These are phyloP conservation scores for Alternaria viburni DNA, from an alignment of 2,329 filamentous ascomycete species.

Conservation along the genomic window DNA sequence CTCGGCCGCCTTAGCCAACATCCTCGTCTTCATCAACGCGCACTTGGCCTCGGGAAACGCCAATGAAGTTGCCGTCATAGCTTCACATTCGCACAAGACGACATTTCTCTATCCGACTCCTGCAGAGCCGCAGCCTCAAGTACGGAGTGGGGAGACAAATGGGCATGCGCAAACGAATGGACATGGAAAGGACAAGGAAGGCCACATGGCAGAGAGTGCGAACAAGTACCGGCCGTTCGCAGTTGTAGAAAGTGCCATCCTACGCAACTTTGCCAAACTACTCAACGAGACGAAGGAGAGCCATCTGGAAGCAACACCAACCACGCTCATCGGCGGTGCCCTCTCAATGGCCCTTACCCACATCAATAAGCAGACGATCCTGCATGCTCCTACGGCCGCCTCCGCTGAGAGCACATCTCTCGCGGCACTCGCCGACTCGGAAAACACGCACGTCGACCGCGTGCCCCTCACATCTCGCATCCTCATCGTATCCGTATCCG, in stretches of 20 bases:
- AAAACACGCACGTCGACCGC: constrained; percentile 44
- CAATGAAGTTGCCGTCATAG: constrained; percentile 91
- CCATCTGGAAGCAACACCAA: constrained; percentile 71
- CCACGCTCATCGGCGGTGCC: constrained; percentile 88
- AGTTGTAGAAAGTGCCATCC: constrained; percentile 80
- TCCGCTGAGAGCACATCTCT: constrained; percentile 52
- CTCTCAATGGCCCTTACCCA: constrained; percentile 87
- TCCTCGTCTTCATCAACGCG: constrained; percentile 96
- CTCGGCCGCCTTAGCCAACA: constrained; percentile 81
- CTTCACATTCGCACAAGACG: constrained; percentile 84
- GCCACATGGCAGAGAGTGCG: constrained; percentile 55
- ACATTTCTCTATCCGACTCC: constrained; percentile 84
- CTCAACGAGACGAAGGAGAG: constrained; percentile 69
- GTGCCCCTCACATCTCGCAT: constrained; percentile 77
- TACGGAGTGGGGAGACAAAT: constrained; percentile 27
- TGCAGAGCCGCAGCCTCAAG: constrained; percentile 19
- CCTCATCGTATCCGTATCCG: constrained; percentile 86
- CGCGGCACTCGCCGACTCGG: constrained; percentile 54
- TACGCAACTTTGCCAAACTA: constrained; percentile 75
- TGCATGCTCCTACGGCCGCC: constrained; percentile 46
- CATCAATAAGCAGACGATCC: constrained; percentile 80
- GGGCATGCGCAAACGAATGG: constrained; percentile 38
- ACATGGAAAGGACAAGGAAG: constrained; percentile 19
- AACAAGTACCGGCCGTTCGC: constrained; percentile 96
- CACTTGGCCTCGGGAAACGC: constrained; percentile 93